A percentile compares a stretch with the other conserved stretches of the same genome.
phyloP scores from a whole-genome alignment of 116 monocot genomes.

The Phalaenopsis hybrid region DNA sequence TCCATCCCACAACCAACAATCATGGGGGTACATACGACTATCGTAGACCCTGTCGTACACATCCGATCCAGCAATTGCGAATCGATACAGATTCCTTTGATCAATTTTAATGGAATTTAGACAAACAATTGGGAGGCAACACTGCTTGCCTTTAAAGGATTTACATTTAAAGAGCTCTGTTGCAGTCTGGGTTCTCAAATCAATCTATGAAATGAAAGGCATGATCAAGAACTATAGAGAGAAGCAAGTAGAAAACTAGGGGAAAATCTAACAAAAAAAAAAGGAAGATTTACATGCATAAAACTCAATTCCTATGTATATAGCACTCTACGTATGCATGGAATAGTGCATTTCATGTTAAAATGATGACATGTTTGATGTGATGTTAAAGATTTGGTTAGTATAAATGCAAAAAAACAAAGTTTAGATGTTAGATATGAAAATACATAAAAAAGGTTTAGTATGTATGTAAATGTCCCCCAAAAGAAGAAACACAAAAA shows the following conservation, averaged over 20 bases:
- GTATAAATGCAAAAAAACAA: too few species aligned
- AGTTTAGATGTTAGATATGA: too few species aligned
- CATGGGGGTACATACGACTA: slow-evolving; percentile 40
- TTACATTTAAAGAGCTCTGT: slow-evolving; percentile 56
- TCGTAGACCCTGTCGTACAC: slow-evolving; percentile 65
- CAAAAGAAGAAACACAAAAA: neutral
- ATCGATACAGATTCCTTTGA: slow-evolving; percentile 49
- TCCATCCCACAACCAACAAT: slow-evolving; percentile 92
- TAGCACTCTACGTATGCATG: too few species aligned
- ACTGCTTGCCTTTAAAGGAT: slow-evolving; percentile 18
- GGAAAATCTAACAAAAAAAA: neutral
- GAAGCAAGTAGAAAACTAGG: neutral
- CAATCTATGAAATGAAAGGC: slow-evolving; percentile 41
- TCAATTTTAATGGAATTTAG: slow-evolving; percentile 74
- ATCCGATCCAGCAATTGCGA: slow-evolving; percentile 70
- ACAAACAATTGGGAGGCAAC: slow-evolving; percentile 23
- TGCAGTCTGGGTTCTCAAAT: slow-evolving; percentile 57
- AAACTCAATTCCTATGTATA: too few species aligned
- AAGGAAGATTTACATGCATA: too few species aligned
- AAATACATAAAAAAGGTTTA: too few species aligned
- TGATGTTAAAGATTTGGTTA: too few species aligned
- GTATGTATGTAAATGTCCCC: too few species aligned
- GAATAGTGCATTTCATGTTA: too few species aligned
- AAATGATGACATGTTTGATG: too few species aligned
- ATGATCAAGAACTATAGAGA: neutral